Evolutionary conservation across 2,329 filamentous ascomycete species (phyloP).

Genomic region (Cladosporium sphaerospermum): DNA sequence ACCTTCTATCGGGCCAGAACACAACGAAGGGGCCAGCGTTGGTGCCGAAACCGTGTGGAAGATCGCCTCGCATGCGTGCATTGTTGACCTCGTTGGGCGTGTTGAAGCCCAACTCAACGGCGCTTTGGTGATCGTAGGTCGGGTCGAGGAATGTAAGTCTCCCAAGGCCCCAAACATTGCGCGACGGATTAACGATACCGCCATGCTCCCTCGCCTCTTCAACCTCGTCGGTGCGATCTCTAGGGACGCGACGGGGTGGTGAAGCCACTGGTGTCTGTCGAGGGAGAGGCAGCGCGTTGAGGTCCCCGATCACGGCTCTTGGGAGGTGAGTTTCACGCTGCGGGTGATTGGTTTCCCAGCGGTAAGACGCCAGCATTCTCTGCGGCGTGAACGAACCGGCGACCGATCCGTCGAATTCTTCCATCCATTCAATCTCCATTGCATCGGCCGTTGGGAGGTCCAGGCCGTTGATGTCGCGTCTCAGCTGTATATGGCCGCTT

Average conservation of each 20-base stretch:
- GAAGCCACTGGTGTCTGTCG: not conserved
- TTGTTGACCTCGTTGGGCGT: not conserved
- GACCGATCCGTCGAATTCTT: not conserved
- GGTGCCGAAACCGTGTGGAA: not conserved
- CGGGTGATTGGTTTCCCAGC: no score
- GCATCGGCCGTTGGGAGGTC: not conserved
- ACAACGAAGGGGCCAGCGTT: constrained; percentile 2
- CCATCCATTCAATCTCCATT: not conserved
- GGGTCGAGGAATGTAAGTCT: not conserved
- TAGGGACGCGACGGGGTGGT: no score
- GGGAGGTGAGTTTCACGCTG: not conserved
- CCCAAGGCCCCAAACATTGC: not conserved
- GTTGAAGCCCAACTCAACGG: not conserved
- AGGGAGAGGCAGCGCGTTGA: not conserved
- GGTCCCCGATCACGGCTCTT: not conserved
- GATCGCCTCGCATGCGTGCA: not conserved
- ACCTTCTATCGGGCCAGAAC: not conserved
- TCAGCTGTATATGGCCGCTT: not conserved
- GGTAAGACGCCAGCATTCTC: no score
- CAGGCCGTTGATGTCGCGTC: not conserved
- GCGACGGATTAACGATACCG: not conserved
- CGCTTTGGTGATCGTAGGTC: not conserved
- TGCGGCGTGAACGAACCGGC: no score
- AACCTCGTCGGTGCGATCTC: not conserved
- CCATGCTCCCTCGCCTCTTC: not conserved